Evolutionary conservation across 345 rosid species (phyloP).

Genomic region (Raphanus sativus): DNA sequence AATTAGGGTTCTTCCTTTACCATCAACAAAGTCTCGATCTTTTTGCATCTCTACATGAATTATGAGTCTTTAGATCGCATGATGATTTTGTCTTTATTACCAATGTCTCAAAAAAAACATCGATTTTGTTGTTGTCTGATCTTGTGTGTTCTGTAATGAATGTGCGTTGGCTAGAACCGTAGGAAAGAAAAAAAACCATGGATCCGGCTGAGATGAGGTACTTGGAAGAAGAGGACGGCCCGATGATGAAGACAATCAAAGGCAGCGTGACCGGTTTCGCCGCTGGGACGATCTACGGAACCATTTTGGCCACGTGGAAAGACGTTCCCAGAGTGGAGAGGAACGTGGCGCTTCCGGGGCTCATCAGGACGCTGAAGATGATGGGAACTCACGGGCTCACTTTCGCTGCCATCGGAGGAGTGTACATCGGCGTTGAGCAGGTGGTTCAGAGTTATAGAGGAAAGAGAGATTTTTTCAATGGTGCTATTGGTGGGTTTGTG

Average conservation of each 20-base stretch:
- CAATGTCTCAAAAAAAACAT: not conserved
- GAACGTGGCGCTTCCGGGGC: slow-evolving; percentile 88
- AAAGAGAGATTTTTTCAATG: slow-evolving; percentile 89
- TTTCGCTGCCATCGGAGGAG: slow-evolving; percentile 96
- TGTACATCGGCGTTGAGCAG: slow-evolving; percentile 98
- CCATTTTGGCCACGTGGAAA: slow-evolving; percentile 83
- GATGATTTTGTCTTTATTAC: not conserved
- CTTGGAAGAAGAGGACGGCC: slow-evolving; percentile 77
- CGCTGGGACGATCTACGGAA: slow-evolving; percentile 85
- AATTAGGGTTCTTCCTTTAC: slow-evolving; percentile 34
- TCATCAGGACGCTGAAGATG: slow-evolving; percentile 83
- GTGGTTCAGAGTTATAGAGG: slow-evolving; percentile 62
- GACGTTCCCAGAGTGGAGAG: slow-evolving; percentile 99
- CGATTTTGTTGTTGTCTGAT: not conserved
- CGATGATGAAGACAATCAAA: slow-evolving; percentile 77
- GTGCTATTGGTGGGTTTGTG: slow-evolving; percentile 92
- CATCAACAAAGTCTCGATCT: slow-evolving; percentile 7
- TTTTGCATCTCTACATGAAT: not conserved
- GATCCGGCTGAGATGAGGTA: slow-evolving; percentile 84
- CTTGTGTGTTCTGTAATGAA: slow-evolving; percentile 17
- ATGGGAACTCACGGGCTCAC: slow-evolving; percentile 92
- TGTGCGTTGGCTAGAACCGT: slow-evolving; percentile 10
- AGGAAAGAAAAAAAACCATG: slow-evolving; percentile 41
- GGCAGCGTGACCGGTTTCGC: slow-evolving; percentile 80
- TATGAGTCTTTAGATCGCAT: not conserved